Base-by-base conservation (phyloP, 768 basidiomycete species). In the Russula vinacea region DNA sequence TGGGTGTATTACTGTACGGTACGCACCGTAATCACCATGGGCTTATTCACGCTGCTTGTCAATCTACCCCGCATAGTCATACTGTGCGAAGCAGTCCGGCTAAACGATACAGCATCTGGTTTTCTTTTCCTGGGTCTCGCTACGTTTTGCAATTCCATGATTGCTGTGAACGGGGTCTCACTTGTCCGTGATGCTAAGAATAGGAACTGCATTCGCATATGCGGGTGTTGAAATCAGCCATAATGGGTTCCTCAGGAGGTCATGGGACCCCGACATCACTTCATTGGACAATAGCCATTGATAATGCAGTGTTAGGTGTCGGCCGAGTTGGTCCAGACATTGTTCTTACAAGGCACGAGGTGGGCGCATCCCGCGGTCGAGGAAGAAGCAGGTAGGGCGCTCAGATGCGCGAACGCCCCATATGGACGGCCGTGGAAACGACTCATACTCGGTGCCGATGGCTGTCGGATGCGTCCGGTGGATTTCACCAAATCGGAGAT, bases 401-500 rank as follows among this genome's bases (percentile, higher is more conserved):
- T 52, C 49, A 55, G 11, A 64, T n/a, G 26, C 11, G 63, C 39
- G 17, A n/a, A 39, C n/a, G 8, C 22, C 35, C 32, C 64, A 65
- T 45, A 33, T 61, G 64, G 58, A 29, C 24, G 19, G 35, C 29
- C 16, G 54, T 52, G 49, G 40, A 51, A 42, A 57, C 35, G 62
- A 63, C 62, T 63, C 39, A 65, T 61, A 16, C 52, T 63, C 62
- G 62, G 62, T 42, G 55, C 64, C 64, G 64, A 22, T 56, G 4
- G 32, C 59, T 60, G 64, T 56, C 53, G 56, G 39, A 39, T 22
- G n/a, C 47, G 11, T 52, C 64, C 64, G 64, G 64, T n/a, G 7
- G 13, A 35, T 61, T 24, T 26, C 44, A 13, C 64, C 55, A 29
- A 52, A 65, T 61, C 29, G 3, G 55, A 54, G 26, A 17, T 10